These are phyloP conservation scores for Schoenoplectus triqueter DNA, from an alignment of 202 grass and related monocot genomes.

Conservation along the genomic window DNA sequence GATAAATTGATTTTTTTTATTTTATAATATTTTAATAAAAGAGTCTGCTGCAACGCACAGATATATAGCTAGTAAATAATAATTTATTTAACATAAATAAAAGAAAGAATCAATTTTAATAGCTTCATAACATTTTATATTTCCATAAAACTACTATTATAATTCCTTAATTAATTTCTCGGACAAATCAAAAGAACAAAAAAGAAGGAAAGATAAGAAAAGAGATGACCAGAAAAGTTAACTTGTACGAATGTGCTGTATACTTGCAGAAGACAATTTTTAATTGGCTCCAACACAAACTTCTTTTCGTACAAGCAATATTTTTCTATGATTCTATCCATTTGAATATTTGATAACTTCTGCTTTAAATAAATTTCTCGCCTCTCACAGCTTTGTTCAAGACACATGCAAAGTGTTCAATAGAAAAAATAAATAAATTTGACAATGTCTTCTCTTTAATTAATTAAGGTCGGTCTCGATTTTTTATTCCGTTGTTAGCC, in stretches of 20 bases:
- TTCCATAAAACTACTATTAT: too few species aligned
- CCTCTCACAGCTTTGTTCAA: not conserved
- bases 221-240: not conserved
- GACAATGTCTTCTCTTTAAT: slow-evolving; percentile 4
- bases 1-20: too few species aligned
- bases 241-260: not conserved
- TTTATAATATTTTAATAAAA: too few species aligned
- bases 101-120: too few species aligned
- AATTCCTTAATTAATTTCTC: too few species aligned
- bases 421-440: not conserved
- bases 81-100: too few species aligned
- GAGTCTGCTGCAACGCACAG: too few species aligned
- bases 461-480: slow-evolving; percentile 20
- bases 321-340: slow-evolving; percentile 16
- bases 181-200: not conserved
- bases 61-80: too few species aligned
- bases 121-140: too few species aligned
- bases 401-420: not conserved
- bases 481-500: not conserved
- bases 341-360: not conserved
- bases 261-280: not conserved
- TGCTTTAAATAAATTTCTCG: not conserved
- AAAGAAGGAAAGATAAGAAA: not conserved
- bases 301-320: slow-evolving; percentile 31
- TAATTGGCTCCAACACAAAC: slow-evolving; percentile 4